Base-by-base conservation (phyloP, 345 rosid species). In the Linum trigynum region DNA sequence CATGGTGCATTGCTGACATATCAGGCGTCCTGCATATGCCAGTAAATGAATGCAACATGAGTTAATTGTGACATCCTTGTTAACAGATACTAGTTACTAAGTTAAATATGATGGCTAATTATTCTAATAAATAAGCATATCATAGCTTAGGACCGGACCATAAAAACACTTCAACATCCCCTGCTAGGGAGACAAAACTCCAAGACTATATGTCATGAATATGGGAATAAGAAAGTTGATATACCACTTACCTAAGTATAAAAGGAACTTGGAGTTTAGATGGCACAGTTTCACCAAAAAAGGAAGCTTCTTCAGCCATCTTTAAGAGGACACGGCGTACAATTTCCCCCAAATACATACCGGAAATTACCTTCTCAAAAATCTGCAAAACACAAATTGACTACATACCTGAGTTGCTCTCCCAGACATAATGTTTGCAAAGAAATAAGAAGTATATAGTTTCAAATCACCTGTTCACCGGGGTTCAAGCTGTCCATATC, bases 301-400 rank as follows among this genome's bases (percentile, higher is more conserved):
- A 78, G 53, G 69, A 76, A 69, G 97, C 95, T 71, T 95, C 97
- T 76, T 85, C 85, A 37, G 97, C 95, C 89, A 91, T 81, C 73
- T 79, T 86, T 40, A 82, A 67, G 65, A 95, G 77, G 71, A 95
- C 91, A 79, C 94, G 79, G 39, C 95, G 91, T 66, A 83, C 81
- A 71, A 91, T 87, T 66, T 95, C 99, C 77, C 97, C 99, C 86
- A 95, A 75, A 72, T 95, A 95, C 99, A 95, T 89, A 50, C 99
- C 99, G 3, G 99, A 95, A 41, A 91, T 89, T 3, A 77, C 72
- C 82, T 95, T 95, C 81, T 95, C 99, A 65, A 83, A 87, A 73
- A 95, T 91, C 97, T 91, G 79, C 62, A 59, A 43, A 39, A 53
- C 64, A 60, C 53, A 48, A 9, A 43, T 5, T 5, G 50, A 1